Base-by-base conservation (phyloP, 805 yeast species). In the Zygoascus bituminiphila region DNA sequence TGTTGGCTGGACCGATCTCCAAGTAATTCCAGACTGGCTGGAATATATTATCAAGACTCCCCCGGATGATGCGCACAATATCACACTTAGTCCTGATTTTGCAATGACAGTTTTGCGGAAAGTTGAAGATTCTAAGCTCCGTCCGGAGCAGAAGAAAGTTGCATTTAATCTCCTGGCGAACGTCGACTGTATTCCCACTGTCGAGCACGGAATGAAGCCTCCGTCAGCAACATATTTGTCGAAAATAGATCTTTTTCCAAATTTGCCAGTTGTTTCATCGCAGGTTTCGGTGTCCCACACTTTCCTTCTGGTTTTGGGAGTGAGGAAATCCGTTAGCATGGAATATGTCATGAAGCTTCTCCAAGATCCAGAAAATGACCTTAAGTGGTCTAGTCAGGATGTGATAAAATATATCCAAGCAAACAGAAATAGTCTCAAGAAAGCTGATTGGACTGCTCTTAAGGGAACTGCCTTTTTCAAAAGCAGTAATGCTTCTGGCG, bases 271-370 rank as follows among this genome's bases (percentile, higher is more conserved):
- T 3, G 53, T 55, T 20, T 51, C 61, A 2, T 53, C 47, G 3
- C 33, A 51, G 20, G 26, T 41, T n/a, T 38, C 50, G 2, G 53
- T 51, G 2, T 46, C 54, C 5, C 26, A 50, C 15, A 19, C 31
- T 12, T 55, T 57, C 41, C 53, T 69, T 24, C 45, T 52, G 4
- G 54, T 47, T 10, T 45, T 68, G 1, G 70, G 70, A 1, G 55
- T 68, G 12, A 61, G 73, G 23, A 63, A 64, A 50, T 66, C 72
- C 1, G 62, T 68, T 14, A 71, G 67, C 44, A 60, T 69, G 61
- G 56, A 58, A 17, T 59, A 63, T 48, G 71, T 69, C 5, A 54
- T 68, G 42, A 55, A 63, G n/a, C 57, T 61, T 10, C 49, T 69
- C 21, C 63, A 58, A 25, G 51, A 63, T 1, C 50, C 51, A 12